phyloP scores from a whole-genome alignment of 257 asterid genomes.

The Solanum chiquidenum region DNA sequence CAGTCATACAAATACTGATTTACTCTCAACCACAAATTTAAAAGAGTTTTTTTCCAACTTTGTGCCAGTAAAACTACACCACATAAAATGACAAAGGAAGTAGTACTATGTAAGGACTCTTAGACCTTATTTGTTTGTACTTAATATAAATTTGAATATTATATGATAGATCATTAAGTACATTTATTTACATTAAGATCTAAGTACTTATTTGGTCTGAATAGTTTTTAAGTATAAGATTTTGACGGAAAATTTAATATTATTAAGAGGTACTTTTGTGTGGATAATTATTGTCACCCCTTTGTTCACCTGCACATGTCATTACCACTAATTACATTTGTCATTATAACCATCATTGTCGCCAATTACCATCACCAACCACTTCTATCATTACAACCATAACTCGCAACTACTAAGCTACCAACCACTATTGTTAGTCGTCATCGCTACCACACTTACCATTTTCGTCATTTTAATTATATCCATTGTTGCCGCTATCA shows the following conservation, averaged over 20 bases:
- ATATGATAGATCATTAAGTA: neutral
- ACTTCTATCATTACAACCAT: neutral
- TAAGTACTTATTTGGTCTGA: neutral
- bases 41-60: no score
- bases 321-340: neutral
- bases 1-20: no score
- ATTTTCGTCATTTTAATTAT: no score
- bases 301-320: neutral
- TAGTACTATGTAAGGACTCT: no score
- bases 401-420: neutral
- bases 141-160: no score
- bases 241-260: neutral
- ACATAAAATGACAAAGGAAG: no score
- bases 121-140: no score
- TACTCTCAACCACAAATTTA: no score
- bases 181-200: no score
- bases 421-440: accelerated
- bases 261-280: no score
- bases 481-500: neutral
- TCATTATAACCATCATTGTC: accelerated
- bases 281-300: neutral
- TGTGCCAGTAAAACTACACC: no score
- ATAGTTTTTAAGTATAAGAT: no score
- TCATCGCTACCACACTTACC: neutral
- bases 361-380: accelerated